Conservation (phyloP, 2,329 filamentous ascomycete species). For the Corynespora cassiicola region DNA sequence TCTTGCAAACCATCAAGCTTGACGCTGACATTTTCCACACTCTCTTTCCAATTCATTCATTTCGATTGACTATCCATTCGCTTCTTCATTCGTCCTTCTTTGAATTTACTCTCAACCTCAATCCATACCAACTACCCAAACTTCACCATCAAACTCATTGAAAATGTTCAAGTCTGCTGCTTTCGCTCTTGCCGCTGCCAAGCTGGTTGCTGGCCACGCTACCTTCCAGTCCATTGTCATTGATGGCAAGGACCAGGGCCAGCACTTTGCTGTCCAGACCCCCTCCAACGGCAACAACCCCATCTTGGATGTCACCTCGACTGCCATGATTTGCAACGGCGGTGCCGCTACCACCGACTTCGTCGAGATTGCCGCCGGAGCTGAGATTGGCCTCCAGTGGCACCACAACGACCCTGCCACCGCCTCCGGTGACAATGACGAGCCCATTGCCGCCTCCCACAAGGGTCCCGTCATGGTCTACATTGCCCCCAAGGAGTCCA, state of each 20-base stretch:
- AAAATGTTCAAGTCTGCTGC: slow-evolving; percentile 42
- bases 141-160: too few relatives aligned
- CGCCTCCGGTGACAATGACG: slow-evolving; percentile 48
- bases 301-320: slow-evolving; percentile 43
- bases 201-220: slow-evolving; percentile 42
- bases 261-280: slow-evolving; percentile 53
- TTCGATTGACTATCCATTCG: slow-evolving; percentile 24
- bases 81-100: slow-evolving; percentile 24
- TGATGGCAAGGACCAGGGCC: slow-evolving; percentile 38
- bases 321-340: slow-evolving; percentile 45
- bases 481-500: slow-evolving; percentile 51
- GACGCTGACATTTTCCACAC: slow-evolving; percentile 40
- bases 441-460: slow-evolving; percentile 61
- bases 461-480: slow-evolving; percentile 61
- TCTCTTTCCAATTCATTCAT: slow-evolving; percentile 35
- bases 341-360: slow-evolving; percentile 43
- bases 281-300: slow-evolving; percentile 47
- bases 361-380: slow-evolving; percentile 55
- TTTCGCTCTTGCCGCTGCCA: slow-evolving; percentile 39
- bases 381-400: slow-evolving; percentile 56
- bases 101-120: slow-evolving; percentile 17
- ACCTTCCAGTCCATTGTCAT: slow-evolving; percentile 52
- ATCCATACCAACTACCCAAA: slow-evolving; percentile 20
- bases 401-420: slow-evolving; percentile 52
- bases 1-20: slow-evolving; percentile 32